These are phyloP conservation scores for Aspergillus pseudoviridinutans DNA, from an alignment of 2,329 filamentous ascomycete species.

Conservation along the genomic window DNA sequence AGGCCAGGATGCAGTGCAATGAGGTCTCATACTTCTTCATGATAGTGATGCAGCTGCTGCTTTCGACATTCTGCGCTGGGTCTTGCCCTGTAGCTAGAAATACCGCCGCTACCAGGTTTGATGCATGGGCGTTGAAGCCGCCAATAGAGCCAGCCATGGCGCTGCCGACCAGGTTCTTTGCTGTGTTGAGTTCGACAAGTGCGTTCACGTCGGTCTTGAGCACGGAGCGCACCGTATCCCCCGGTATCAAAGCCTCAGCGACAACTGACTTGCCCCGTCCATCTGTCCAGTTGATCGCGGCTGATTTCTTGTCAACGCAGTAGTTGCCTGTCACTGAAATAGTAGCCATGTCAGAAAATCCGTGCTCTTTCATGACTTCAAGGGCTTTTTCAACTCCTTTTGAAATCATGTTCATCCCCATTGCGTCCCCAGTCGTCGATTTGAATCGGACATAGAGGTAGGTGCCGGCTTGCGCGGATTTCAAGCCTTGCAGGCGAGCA, in stretches of 20 bases:
- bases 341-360: slow-evolving; percentile 94
- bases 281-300: slow-evolving; percentile 98
- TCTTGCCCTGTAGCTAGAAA: slow-evolving; percentile 96
- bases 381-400: slow-evolving; percentile 97
- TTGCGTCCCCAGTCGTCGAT: slow-evolving; percentile 95
- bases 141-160: slow-evolving; percentile 95
- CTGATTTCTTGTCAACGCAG: slow-evolving; percentile 97
- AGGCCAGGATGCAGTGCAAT: slow-evolving; percentile 10
- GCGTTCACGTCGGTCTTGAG: slow-evolving; percentile 91
- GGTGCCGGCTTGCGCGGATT: slow-evolving; percentile 88
- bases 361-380: slow-evolving; percentile 80
- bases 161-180: slow-evolving; percentile 94
- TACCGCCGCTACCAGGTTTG: slow-evolving; percentile 94
- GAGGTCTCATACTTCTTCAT: slow-evolving; percentile 93
- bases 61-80: slow-evolving; percentile 95
- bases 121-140: slow-evolving; percentile 96
- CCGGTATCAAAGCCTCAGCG: slow-evolving; percentile 93
- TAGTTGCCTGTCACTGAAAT: slow-evolving; percentile 95
- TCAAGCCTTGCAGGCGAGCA: slow-evolving; percentile 81
- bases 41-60: slow-evolving; percentile 93
- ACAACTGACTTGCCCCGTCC: slow-evolving; percentile 95
- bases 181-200: slow-evolving; percentile 88
- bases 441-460: slow-evolving; percentile 98
- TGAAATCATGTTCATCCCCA: slow-evolving; percentile 99
- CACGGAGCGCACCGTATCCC: slow-evolving; percentile 76